A percentile compares a stretch with the other conserved stretches of the same genome.
phyloP scores from a whole-genome alignment of 441 rosid species.

The Gossypium laxum region DNA sequence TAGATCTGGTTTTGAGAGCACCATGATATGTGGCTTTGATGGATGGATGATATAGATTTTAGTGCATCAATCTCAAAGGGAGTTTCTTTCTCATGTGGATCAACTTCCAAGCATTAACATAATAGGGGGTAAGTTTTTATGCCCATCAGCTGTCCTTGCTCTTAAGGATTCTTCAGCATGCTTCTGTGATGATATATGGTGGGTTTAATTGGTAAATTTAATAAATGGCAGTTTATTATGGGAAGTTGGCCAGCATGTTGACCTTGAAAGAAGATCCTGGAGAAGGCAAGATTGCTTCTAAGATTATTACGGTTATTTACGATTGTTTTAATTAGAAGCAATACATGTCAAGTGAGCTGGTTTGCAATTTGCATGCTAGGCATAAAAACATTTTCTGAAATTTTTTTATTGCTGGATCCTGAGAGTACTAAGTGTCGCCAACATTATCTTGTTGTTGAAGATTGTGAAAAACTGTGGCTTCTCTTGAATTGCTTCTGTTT shows the following conservation, averaged over 20 bases:
- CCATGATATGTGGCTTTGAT: background rate
- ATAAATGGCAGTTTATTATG: background rate
- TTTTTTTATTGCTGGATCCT: background rate
- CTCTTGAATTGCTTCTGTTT: background rate
- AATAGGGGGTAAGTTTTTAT: background rate
- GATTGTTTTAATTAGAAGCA: background rate
- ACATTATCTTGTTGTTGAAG: background rate
- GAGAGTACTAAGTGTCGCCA: background rate
- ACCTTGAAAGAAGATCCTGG: background rate
- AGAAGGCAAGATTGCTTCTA: background rate
- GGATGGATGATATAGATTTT: background rate
- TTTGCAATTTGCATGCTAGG: background rate
- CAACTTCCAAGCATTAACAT: background rate
- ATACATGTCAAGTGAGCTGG: background rate
- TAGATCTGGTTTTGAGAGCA: background rate
- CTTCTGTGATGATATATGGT: background rate
- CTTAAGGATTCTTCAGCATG: background rate
- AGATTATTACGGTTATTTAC: background rate
- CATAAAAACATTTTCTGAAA: background rate
- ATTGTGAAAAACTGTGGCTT: background rate
- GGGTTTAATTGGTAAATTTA: background rate
- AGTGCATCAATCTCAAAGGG: background rate
- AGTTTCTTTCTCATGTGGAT: background rate
- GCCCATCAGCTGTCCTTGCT: background rate
- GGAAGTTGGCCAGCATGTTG: conserved; percentile 9